Evolutionary conservation across 1,284 basidiomycete species (phyloP).

Genomic region (Papiliotrema terrestris): DNA sequence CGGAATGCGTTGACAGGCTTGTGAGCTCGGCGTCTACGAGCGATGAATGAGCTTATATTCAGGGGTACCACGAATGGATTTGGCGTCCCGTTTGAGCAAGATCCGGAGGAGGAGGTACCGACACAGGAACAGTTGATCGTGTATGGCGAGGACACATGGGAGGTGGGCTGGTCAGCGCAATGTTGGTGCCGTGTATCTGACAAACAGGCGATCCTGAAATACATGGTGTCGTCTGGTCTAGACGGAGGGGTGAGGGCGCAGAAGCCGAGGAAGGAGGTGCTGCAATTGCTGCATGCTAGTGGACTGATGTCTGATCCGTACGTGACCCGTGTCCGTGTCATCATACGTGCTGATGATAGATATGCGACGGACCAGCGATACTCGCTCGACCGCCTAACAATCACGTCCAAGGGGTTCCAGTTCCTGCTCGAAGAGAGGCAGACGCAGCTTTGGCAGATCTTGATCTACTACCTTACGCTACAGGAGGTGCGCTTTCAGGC

Average conservation of each 20-base stretch:
- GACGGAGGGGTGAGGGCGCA: constrained; percentile 57
- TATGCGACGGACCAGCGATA: constrained; percentile 22
- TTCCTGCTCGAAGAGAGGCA: constrained; percentile 96
- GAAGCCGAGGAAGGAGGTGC: constrained; percentile 63
- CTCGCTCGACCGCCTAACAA: constrained; percentile 58
- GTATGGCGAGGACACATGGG: constrained; percentile 90
- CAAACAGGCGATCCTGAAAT: constrained; percentile 86
- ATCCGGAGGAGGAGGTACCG: constrained; percentile 40
- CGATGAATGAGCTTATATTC: constrained; percentile 1
- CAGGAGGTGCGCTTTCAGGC: constrained; percentile 30
- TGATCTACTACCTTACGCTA: constrained; percentile 69
- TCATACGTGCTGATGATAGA: constrained; percentile 3
- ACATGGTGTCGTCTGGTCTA: constrained; percentile 87
- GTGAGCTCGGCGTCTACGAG: constrained; percentile 53
- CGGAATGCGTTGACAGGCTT: constrained; percentile 88
- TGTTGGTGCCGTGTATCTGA: background rate
- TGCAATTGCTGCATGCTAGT: constrained; percentile 76
- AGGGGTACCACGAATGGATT: constrained; percentile 90
- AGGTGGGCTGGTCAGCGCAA: constrained; percentile 56
- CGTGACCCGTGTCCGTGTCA: background rate
- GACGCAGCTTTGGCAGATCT: constrained; percentile 93
- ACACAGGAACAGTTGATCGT: constrained; percentile 64
- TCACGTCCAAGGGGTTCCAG: constrained; percentile 94
- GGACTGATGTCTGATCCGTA: constrained; percentile 70
- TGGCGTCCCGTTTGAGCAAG: constrained; percentile 71